Evolutionary conservation across 352 stramenopile species (phyloP), one percentile per base, ranked within the genome.

Genomic region (Pythium aphanidermatum): DNA sequence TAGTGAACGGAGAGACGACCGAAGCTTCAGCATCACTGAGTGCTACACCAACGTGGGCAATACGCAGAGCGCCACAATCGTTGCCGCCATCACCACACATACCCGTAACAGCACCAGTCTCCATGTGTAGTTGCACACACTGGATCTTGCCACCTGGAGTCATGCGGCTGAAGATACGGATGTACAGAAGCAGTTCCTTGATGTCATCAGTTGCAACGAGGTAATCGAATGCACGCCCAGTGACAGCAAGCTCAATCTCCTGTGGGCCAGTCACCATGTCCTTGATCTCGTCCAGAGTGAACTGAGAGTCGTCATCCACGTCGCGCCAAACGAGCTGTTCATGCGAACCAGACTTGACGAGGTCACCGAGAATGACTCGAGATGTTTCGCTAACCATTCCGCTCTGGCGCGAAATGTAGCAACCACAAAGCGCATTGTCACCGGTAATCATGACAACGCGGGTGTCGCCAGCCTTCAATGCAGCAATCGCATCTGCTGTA

Each of bases 81-180:
- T 97, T 97, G 11, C 85, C 85, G 31, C 82, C 82, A 37, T 93
- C 82, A 33, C 82, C 82, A 27, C 79, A 91, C 82, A 93, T 93
- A 7, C 73, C 77, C 8, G 74, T 87, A 7, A 93, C 75, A 2
- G 68, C 70, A 25, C 79, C 79, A 2, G 62, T 60, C 7, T 43
- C 53, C 58, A 87, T 88, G 16, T 79, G 65, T 45, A 84, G 70
- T 6, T 86, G 68, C 6, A 86, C 55, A 30, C 79, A 89, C n/a
- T 84, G 72, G 2, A 82, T 65, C 35, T 93, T 93, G 7, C 63
- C 74, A 20, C 60, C 54, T 5, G 79, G 81, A 0, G 76, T 88
- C 74, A 88, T 89, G 45, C 79, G 81, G 42, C 70, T 86, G 55
- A 87, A 89, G 34, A 93, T 88, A 30, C 76, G 75, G 23, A 86